These are phyloP conservation scores for Auricularia sp. DNA, from an alignment of 768 basidiomycete genomes.

Conservation along the genomic window DNA sequence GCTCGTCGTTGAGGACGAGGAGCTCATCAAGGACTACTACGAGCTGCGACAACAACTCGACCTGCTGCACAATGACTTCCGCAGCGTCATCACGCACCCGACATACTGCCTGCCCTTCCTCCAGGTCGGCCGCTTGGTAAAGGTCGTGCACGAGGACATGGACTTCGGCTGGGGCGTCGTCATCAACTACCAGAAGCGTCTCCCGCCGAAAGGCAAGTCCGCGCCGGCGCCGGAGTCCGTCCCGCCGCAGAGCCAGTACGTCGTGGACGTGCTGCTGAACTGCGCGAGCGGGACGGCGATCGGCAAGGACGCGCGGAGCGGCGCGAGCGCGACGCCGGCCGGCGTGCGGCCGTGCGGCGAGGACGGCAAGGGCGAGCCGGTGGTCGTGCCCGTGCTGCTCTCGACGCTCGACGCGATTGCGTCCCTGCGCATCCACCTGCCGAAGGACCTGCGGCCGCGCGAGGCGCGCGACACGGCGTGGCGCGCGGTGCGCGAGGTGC, in stretches of 20 bases:
- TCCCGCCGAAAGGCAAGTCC: slow-evolving; percentile 60
- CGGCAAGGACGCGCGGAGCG: slow-evolving; percentile 40
- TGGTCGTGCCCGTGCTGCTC: slow-evolving; percentile 82
- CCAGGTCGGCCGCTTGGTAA: slow-evolving; percentile 85
- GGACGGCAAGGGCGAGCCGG: slow-evolving; percentile 66
- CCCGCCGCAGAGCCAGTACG: slow-evolving; percentile 81
- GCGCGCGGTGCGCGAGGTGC: slow-evolving; percentile 89
- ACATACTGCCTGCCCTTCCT: slow-evolving; percentile 92
- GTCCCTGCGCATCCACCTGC: slow-evolving; percentile 76
- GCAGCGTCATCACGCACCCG: slow-evolving; percentile 89
- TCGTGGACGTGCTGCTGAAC: slow-evolving; percentile 85
- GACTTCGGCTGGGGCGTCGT: slow-evolving; percentile 98
- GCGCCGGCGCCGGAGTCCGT: slow-evolving; percentile 59
- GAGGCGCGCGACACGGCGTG: slow-evolving; percentile 71
- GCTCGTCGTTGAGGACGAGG: slow-evolving; percentile 76
- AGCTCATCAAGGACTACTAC: slow-evolving; percentile 80
- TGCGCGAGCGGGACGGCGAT: slow-evolving; percentile 54
- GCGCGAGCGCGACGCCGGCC: slow-evolving; percentile 46
- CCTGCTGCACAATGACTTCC: slow-evolving; percentile 79
- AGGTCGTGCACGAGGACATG: slow-evolving; percentile 72
- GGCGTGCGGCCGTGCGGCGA: slow-evolving; percentile 67
- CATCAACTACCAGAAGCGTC: slow-evolving; percentile 82
- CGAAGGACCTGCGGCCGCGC: slow-evolving; percentile 78
- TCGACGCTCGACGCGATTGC: slow-evolving; percentile 81
- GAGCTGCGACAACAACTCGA: slow-evolving; percentile 89